These are phyloP conservation scores for Panicum virgatum DNA, from an alignment of 202 grass and related monocot genomes.

Conservation along the genomic window DNA sequence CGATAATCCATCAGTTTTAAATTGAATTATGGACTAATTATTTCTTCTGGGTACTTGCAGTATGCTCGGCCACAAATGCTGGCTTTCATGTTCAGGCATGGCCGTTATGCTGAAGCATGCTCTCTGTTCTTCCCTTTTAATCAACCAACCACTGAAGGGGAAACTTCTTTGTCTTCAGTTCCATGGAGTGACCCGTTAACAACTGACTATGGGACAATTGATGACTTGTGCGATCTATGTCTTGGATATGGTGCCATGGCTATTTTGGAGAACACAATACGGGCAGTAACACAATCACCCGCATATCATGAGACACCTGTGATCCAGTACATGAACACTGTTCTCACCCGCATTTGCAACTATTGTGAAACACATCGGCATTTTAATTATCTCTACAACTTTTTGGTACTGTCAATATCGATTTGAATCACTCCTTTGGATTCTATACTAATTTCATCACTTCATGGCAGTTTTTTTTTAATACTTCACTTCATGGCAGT, in stretches of 20 bases:
- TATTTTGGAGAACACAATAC: constrained; percentile 70
- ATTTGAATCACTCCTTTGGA: constrained; percentile 28
- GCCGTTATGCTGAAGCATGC: constrained; percentile 82
- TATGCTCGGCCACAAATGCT: constrained; percentile 81
- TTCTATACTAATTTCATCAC: background rate
- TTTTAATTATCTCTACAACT: constrained; percentile 98
- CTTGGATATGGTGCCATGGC: constrained; percentile 86
- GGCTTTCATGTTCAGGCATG: constrained; percentile 96
- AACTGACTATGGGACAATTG: constrained; percentile 89
- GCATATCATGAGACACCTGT: constrained; percentile 55
- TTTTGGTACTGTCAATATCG: constrained; percentile 65
- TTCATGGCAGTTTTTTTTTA: constrained; percentile 28
- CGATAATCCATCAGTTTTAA: constrained; percentile 19
- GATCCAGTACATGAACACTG: constrained; percentile 70
- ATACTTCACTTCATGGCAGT: background rate
- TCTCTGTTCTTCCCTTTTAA: constrained; percentile 75
- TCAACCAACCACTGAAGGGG: constrained; percentile 51
- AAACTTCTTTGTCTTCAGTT: constrained; percentile 56
- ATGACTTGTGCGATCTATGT: constrained; percentile 92
- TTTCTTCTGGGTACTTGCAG: constrained; percentile 44
- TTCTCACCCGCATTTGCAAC: constrained; percentile 84
- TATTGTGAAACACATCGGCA: constrained; percentile 95
- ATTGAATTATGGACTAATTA: constrained; percentile 20
- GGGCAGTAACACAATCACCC: constrained; percentile 57
- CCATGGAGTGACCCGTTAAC: constrained; percentile 75